Percentiles rank a stretch among this genome's conserved stretches.
These are phyloP conservation scores for Starmerella sirachaensis DNA, from an alignment of 805 yeast genomes.

Conservation along the genomic window DNA sequence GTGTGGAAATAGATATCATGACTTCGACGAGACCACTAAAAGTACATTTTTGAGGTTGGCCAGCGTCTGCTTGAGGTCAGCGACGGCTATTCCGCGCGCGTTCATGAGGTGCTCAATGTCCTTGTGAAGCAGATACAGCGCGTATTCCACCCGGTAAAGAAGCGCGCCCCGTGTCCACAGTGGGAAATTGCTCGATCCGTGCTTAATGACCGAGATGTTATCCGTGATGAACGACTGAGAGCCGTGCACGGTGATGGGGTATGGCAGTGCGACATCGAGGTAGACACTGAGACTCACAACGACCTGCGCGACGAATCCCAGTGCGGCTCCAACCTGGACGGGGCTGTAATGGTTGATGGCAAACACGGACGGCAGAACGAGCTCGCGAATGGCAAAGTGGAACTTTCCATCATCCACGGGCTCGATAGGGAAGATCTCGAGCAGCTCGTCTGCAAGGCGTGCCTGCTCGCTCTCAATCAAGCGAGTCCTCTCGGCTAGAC, in stretches of 20 bases:
- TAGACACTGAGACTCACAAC: slow-evolving; percentile 33
- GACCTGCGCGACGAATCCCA: slow-evolving; percentile 38
- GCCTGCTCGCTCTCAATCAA: slow-evolving; percentile 17
- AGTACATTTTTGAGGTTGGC: slow-evolving; percentile 30
- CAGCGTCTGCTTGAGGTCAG: slow-evolving; percentile 28
- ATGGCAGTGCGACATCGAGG: slow-evolving; percentile 36
- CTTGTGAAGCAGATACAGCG: slow-evolving; percentile 35
- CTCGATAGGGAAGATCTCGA: slow-evolving; percentile 27
- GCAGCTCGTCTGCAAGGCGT: slow-evolving; percentile 25
- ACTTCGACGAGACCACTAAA: slow-evolving; percentile 22
- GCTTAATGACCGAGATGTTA: slow-evolving; percentile 34
- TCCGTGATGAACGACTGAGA: slow-evolving; percentile 39
- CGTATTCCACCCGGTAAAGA: slow-evolving; percentile 40
- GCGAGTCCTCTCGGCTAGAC: not conserved
- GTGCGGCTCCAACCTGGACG: slow-evolving; percentile 36
- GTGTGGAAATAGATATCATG: too few relatives aligned
- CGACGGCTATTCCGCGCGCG: slow-evolving; percentile 26
- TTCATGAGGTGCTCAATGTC: slow-evolving; percentile 37
- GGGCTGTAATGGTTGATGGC: slow-evolving; percentile 27
- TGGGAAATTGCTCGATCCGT: slow-evolving; percentile 35
- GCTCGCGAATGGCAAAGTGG: slow-evolving; percentile 29
- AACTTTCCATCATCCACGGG: slow-evolving; percentile 19
- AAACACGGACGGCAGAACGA: slow-evolving; percentile 26
- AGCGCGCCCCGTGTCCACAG: slow-evolving; percentile 38
- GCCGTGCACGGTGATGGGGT: slow-evolving; percentile 39